phyloP scores from a whole-genome alignment of 176 grass and related monocot genomes.

The Dactylis glomerata region DNA sequence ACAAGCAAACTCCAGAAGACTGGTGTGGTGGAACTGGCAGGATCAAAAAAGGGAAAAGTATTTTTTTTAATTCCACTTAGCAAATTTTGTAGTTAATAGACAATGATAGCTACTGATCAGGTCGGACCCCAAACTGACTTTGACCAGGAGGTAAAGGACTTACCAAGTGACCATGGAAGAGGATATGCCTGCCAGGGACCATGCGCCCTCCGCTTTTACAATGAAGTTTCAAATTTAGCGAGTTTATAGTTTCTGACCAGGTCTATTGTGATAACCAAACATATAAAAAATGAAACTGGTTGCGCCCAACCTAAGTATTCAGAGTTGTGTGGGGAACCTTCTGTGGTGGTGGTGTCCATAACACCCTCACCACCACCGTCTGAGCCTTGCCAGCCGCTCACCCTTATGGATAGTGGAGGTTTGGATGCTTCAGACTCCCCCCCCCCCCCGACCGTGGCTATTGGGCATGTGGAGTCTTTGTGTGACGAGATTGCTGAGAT shows the following conservation, averaged over 20 bases:
- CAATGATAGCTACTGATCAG: conserved; percentile 59
- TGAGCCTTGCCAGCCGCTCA: too few species aligned
- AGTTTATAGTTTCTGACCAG: background rate
- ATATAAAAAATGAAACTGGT: background rate
- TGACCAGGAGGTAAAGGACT: conserved; percentile 40
- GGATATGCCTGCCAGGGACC: conserved; percentile 39
- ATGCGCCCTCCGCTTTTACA: background rate
- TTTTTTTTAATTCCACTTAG: too few species aligned
- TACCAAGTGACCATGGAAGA: conserved; percentile 49
- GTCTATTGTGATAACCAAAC: too few species aligned
- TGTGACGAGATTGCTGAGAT: too few species aligned
- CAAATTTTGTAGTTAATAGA: conserved; percentile 50
- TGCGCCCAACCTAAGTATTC: background rate
- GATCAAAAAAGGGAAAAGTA: too few species aligned
- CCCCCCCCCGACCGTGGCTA: too few species aligned
- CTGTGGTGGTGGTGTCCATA: too few species aligned
- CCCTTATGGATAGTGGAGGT: too few species aligned
- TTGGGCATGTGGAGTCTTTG: too few species aligned
- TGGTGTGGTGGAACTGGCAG: background rate
- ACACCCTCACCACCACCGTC: too few species aligned
- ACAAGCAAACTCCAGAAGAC: conserved; percentile 18
- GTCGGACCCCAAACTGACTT: conserved; percentile 55
- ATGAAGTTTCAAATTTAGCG: background rate
- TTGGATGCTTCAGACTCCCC: too few species aligned
- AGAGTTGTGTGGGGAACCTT: too few species aligned